Percentiles rank a stretch among this genome's conserved stretches.
Conservation (phyloP, 1,284 basidiomycete genomes). For the Vanrija humicola region DNA sequence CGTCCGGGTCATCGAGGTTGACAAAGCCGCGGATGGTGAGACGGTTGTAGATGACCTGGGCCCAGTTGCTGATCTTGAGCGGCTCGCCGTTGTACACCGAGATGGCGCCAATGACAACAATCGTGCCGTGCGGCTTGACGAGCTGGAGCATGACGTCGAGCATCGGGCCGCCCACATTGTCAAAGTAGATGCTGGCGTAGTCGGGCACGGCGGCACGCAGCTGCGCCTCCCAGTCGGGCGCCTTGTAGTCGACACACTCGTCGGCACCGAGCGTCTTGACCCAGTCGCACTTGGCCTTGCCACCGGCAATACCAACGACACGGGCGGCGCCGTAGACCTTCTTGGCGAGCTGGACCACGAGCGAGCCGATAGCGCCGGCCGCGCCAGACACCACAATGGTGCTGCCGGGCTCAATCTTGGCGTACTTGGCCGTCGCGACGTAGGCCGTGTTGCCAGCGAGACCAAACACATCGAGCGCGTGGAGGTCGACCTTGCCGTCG, state of each 20-base stretch:
- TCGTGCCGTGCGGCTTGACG: conserved; percentile 49
- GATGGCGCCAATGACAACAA: conserved; percentile 49
- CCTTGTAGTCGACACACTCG: conserved; percentile 54
- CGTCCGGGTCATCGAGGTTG: conserved; percentile 32
- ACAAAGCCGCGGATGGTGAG: conserved; percentile 46
- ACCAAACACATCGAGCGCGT: conserved; percentile 17
- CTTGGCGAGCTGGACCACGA: conserved; percentile 43
- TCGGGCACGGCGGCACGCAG: conserved; percentile 14
- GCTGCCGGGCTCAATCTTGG: conserved; percentile 39
- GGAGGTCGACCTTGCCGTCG: not conserved
- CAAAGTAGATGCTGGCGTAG: conserved; percentile 41
- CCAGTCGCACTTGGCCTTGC: conserved; percentile 52
- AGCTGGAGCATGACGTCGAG: conserved; percentile 40
- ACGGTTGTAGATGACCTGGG: conserved; percentile 48
- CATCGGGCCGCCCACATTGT: conserved; percentile 51
- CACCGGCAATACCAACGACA: conserved; percentile 54
- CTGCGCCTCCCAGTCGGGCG: conserved; percentile 1
- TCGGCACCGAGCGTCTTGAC: conserved; percentile 51
- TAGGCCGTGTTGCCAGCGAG: conserved; percentile 26
- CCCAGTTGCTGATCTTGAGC: conserved; percentile 26
- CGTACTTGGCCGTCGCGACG: conserved; percentile 36
- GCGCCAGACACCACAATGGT: conserved; percentile 49
- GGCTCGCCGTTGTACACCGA: conserved; percentile 28
- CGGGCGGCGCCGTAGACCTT: conserved; percentile 47
- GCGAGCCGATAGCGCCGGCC: conserved; percentile 39